Evolutionary conservation across 139 green algal genomes (phyloP).

Genomic region (Chlorella sp.): DNA sequence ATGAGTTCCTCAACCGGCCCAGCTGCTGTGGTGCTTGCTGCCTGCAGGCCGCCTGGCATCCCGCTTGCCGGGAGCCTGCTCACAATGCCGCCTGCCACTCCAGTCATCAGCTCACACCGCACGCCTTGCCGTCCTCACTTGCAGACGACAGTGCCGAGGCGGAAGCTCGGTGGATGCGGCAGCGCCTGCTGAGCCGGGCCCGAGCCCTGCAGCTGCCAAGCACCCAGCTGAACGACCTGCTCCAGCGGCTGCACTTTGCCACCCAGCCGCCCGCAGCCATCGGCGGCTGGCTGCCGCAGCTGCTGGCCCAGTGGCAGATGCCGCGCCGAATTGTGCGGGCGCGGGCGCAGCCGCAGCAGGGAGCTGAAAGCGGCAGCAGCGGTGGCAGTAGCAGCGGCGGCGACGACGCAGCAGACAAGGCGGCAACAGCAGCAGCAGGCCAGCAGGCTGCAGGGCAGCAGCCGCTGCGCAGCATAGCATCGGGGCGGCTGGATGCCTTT

Average conservation of each 20-base stretch:
- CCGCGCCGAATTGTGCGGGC: not conserved
- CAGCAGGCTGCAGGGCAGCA: not conserved
- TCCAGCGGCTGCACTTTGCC: slow-evolving; percentile 24
- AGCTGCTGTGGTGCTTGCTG: no score
- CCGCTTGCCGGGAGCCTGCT: no score
- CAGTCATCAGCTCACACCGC: no score
- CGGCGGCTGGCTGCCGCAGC: not conserved
- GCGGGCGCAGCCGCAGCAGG: no score
- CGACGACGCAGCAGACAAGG: not conserved
- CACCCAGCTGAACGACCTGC: not conserved
- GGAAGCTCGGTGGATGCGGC: slow-evolving; percentile 1
- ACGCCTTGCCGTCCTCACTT: no score
- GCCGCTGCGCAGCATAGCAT: not conserved
- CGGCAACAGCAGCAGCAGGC: not conserved
- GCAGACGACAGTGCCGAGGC: not conserved
- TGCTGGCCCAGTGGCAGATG: slow-evolving; percentile 6
- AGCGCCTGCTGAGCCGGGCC: not conserved
- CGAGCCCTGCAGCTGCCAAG: not conserved
- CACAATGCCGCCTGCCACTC: no score
- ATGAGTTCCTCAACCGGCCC: no score
- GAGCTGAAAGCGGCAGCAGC: no score
- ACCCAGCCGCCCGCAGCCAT: not conserved
- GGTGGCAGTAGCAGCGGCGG: no score
- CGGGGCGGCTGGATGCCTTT: slow-evolving; percentile 11
- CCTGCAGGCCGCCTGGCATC: no score